Conservation (phyloP, 495 filamentous ascomycete species). For the Pseudevernia furfuracea region DNA sequence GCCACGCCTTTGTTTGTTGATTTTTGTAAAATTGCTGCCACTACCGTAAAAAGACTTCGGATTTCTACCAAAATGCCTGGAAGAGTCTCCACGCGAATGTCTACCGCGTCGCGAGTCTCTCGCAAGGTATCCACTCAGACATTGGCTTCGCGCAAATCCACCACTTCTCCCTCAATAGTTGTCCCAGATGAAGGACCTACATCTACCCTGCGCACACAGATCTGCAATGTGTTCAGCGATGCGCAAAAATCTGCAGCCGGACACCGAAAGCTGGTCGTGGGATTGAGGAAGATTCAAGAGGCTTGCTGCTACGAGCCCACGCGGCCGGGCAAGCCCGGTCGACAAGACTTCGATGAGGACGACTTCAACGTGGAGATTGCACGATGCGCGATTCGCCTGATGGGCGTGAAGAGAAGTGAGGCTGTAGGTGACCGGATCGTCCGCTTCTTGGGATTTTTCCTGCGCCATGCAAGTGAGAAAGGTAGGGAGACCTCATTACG, state of each 20-base stretch:
- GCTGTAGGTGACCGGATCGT: slow-evolving; percentile 77
- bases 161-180: slow-evolving; percentile 50
- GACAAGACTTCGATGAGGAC: slow-evolving; percentile 62
- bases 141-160: slow-evolving; percentile 42
- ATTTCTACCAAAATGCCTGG: slow-evolving; percentile 46
- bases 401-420: slow-evolving; percentile 89
- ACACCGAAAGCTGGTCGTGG: slow-evolving; percentile 82
- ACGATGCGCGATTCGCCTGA: slow-evolving; percentile 69
- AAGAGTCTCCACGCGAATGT: slow-evolving; percentile 51
- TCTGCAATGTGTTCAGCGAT: slow-evolving; percentile 74
- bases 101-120: slow-evolving; percentile 43
- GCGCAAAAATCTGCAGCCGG: slow-evolving; percentile 81
- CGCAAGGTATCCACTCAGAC: slow-evolving; percentile 52
- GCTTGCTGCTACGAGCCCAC: slow-evolving; percentile 57
- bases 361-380: slow-evolving; percentile 82
- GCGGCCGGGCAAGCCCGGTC: slow-evolving; percentile 35
- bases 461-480: slow-evolving; percentile 77
- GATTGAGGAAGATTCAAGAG: slow-evolving; percentile 80
- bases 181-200: slow-evolving; percentile 66
- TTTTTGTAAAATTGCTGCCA: neutral
- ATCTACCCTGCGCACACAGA: slow-evolving; percentile 63
- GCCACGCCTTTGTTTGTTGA: slow-evolving; percentile 5
- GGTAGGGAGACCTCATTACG: slow-evolving; percentile 47
- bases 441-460: slow-evolving; percentile 75
- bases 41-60: neutral